Evolutionary conservation across 345 rosid species (phyloP).

Genomic region (Angophora floribunda): DNA sequence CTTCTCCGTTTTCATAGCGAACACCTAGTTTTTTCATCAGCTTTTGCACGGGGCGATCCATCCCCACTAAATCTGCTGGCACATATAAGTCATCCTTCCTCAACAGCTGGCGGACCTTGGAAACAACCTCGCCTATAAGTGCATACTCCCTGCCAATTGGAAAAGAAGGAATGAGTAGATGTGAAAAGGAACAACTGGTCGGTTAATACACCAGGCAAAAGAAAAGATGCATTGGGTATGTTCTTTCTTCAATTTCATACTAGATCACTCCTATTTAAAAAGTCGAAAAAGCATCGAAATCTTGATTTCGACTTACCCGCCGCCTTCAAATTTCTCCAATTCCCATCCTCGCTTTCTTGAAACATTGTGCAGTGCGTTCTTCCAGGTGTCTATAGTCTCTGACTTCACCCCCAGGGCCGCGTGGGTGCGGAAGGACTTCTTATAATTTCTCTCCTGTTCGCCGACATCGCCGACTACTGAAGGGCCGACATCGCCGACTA

Average conservation of each 20-base stretch:
- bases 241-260: no score
- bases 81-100: background rate
- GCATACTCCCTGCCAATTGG: fast-evolving
- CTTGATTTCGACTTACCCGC: background rate
- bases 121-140: background rate
- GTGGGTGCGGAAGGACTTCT: background rate
- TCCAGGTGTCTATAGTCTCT: background rate
- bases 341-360: fast-evolving
- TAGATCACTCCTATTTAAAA: background rate
- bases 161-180: background rate
- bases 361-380: fast-evolving
- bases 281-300: background rate
- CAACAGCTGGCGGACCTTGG: background rate
- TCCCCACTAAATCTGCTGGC: background rate
- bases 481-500: background rate
- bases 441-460: fast-evolving
- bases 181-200: background rate
- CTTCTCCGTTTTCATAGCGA: background rate
- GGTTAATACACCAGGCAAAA: background rate
- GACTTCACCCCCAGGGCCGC: fast-evolving
- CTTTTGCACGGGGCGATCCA: background rate
- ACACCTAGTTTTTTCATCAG: background rate
- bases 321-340: fast-evolving
- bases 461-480: background rate
- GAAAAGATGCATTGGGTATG: background rate